Percentiles rank a stretch among this genome's conserved stretches.
Evolutionary conservation across 2,329 filamentous ascomycete genomes (phyloP).

Genomic region (Elsinoe arachidis): DNA sequence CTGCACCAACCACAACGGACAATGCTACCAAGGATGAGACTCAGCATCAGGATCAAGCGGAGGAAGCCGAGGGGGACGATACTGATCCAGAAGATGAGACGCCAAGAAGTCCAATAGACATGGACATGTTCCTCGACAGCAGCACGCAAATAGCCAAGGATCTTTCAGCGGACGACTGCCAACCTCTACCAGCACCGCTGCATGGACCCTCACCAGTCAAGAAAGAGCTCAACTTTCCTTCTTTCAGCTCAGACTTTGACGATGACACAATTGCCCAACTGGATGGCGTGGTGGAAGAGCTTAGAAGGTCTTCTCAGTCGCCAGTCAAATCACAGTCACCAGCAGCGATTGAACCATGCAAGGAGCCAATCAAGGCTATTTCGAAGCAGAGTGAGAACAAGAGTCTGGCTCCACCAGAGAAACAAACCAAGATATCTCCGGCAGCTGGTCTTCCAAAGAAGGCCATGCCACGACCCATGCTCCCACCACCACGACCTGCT

Average conservation of each 20-base stretch:
- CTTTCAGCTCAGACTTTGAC: conserved; percentile 28
- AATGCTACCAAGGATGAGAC: neutral
- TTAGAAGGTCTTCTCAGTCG: conserved; percentile 23
- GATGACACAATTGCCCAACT: neutral
- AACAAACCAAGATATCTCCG: neutral
- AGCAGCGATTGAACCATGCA: too few relatives aligned
- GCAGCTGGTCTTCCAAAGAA: neutral
- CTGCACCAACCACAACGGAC: conserved; percentile 1
- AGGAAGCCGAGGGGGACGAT: conserved; percentile 20
- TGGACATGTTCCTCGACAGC: conserved; percentile 32
- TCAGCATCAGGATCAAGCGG: neutral
- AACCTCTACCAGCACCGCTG: neutral
- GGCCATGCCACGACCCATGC: conserved; percentile 19
- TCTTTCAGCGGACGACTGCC: conserved; percentile 18
- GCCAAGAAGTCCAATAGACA: conserved; percentile 16
- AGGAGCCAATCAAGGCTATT: neutral
- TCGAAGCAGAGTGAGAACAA: neutral
- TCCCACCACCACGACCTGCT: conserved; percentile 13
- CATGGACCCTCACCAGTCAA: neutral
- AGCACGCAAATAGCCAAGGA: conserved; percentile 39
- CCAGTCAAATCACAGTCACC: neutral
- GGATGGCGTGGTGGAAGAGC: conserved; percentile 17
- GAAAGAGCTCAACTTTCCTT: conserved; percentile 18
- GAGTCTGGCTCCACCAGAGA: neutral
- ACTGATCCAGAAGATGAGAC: conserved; percentile 27